Conservation (phyloP, 108 stramenopile genomes). For the Nitzschia putrida region DNA sequence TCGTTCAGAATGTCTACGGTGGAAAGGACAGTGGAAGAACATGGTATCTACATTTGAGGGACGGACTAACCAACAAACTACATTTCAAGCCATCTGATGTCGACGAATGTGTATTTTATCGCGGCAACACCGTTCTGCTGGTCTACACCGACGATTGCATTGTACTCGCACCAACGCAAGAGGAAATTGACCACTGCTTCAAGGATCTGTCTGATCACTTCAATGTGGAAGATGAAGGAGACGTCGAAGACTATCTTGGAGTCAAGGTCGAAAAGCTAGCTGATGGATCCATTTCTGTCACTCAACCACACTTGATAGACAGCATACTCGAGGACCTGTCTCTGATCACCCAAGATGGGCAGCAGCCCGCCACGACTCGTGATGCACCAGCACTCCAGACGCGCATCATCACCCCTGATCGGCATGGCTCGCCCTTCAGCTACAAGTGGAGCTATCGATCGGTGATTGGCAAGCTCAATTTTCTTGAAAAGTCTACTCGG, state of each 20-base stretch:
- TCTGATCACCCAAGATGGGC: not conserved
- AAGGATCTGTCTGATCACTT: constrained; percentile 26
- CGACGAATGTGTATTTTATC: constrained; percentile 60
- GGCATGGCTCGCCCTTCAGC: no score
- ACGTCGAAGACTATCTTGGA: constrained; percentile 51
- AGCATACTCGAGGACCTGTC: constrained; percentile 32
- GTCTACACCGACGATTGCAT: constrained; percentile 56
- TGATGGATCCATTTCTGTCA: constrained; percentile 36
- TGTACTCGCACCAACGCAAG: constrained; percentile 31
- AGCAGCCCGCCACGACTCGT: not conserved
- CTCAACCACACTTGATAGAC: constrained; percentile 49
- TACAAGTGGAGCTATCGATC: constrained; percentile 11
- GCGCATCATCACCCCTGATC: not conserved
- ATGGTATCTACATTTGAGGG: constrained; percentile 40
- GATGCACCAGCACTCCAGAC: constrained; percentile 3
- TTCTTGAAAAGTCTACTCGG: constrained; percentile 28
- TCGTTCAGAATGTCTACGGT: constrained; percentile 34
- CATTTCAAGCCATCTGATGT: constrained; percentile 42
- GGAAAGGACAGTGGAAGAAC: constrained; percentile 41
- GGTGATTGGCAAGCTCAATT: constrained; percentile 23
- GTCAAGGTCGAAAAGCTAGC: constrained; percentile 28
- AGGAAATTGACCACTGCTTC: constrained; percentile 30
- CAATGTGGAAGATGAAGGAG: constrained; percentile 42
- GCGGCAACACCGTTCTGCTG: constrained; percentile 39
- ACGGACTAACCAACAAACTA: constrained; percentile 20